A percentile compares a stretch with the other conserved stretches of the same genome.
phyloP scores from a whole-genome alignment of 306 rosid species.

The Arachis hypogaea region DNA sequence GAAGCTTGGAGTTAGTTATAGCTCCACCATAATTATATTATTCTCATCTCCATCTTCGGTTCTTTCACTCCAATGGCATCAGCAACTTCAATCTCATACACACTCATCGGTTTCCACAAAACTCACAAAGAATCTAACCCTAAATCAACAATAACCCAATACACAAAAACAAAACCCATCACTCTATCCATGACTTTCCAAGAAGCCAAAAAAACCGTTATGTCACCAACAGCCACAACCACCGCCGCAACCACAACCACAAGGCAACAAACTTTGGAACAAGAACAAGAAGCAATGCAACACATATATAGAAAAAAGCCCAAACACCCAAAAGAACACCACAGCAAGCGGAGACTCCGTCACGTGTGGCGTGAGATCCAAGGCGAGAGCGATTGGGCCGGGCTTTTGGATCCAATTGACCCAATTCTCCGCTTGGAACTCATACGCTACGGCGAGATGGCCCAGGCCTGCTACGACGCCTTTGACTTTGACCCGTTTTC shows the following conservation, averaged over 20 bases:
- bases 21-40: too few species aligned
- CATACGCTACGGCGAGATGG: slow-evolving; percentile 86
- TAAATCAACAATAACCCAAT: neutral
- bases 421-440: slow-evolving; percentile 64
- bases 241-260: neutral
- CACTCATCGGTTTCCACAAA: slow-evolving; percentile 35
- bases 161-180: neutral
- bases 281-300: slow-evolving; percentile 1
- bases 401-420: slow-evolving; percentile 75
- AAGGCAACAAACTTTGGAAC: neutral
- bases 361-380: slow-evolving; percentile 72
- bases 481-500: slow-evolving; percentile 84
- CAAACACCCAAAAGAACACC: slow-evolving; percentile 13
- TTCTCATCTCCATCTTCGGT: neutral
- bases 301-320: slow-evolving; percentile 1
- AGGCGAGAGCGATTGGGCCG: slow-evolving; percentile 72
- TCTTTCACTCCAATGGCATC: slow-evolving; percentile 42
- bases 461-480: slow-evolving; percentile 86
- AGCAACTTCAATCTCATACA: slow-evolving; percentile 48
- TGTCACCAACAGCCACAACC: neutral
- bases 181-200: slow-evolving; percentile 31
- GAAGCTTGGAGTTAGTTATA: neutral
- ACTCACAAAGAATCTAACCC: neutral
- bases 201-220: slow-evolving; percentile 2
- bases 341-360: slow-evolving; percentile 13